Evolutionary conservation across 257 asterid genomes (phyloP), one percentile per base, ranked within the genome.

Genomic region (Ehretia macrophylla): DNA sequence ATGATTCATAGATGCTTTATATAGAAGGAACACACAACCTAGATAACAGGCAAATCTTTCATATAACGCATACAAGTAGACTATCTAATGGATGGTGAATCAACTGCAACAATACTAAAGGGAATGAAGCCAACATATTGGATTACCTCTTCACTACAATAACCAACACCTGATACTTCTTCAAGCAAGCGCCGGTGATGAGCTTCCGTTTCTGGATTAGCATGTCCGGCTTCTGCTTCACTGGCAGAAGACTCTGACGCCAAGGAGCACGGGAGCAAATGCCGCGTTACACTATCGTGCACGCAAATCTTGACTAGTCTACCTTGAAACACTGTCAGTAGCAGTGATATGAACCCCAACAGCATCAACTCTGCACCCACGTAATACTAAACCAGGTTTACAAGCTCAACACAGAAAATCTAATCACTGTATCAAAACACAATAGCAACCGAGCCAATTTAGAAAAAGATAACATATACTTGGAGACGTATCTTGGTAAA

Each of bases 321-420:
- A 73, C 40, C 72, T 79, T 87, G 96, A 56, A 85, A 85, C 51
- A 85, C 94, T 11, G 94, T 83, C 79, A 87, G 38, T 74, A 87
- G 9, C 38, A 87, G 85, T 1, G 96, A 87, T 68, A 87, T 87
- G 70, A 87, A 85, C 68, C 96, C 96, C 79, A 87, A 65, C 52
- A 87, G 79, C 94, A 87, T 82, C 82, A 87, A 65, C 73, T 87
- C 96, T 85, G 71, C 60, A 65, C 50, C 67, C 74, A 40, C 66
- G 58, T 45, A 66, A 66, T 44, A 65, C 76, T 60, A 61, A 59
- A 50, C 47, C 56, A 17, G 14, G 32, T 12, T 21, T 17, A 23
- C 62, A 18, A 53, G 11, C 47, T 2, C 12, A 42, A 3, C 16
- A 3, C 47, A 17, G 10, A 49, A 11, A 55, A 60, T 21, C 21